phyloP scores from a whole-genome alignment of 1,284 basidiomycete species.

The Lentinula novae-zelandiae region DNA sequence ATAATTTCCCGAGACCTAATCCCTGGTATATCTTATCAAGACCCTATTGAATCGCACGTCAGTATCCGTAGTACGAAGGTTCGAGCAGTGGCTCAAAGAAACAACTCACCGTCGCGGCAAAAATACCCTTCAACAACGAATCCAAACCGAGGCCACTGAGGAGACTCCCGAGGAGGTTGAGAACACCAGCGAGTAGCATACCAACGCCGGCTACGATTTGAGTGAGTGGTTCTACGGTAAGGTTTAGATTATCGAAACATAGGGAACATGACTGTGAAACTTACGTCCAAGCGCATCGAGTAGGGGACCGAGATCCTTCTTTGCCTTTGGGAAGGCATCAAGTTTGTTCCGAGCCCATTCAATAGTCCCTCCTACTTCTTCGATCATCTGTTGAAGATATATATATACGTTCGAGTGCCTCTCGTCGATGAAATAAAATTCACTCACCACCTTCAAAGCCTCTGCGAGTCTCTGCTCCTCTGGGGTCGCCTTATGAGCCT shows the following conservation, averaged over 20 bases:
- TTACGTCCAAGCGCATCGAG: constrained; percentile 30
- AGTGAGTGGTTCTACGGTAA: constrained; percentile 26
- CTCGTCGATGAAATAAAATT: background rate
- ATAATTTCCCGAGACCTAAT: too few species aligned
- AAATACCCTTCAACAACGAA: constrained; percentile 28
- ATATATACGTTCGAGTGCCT: background rate
- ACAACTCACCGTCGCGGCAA: background rate
- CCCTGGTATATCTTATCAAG: too few species aligned
- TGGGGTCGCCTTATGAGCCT: constrained; percentile 32
- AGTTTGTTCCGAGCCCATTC: constrained; percentile 34
- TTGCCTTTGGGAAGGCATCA: constrained; percentile 32
- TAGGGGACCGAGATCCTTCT: constrained; percentile 33
- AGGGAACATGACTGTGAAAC: constrained; percentile 8
- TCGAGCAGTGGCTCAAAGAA: too few species aligned
- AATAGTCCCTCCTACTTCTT: constrained; percentile 34
- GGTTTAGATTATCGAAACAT: too few species aligned
- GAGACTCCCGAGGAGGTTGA: constrained; percentile 29
- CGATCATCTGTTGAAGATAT: constrained; percentile 22
- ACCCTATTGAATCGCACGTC: too few species aligned
- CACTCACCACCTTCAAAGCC: constrained; percentile 30
- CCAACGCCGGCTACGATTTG: constrained; percentile 35
- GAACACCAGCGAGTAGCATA: constrained; percentile 29
- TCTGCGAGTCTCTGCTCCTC: constrained; percentile 36
- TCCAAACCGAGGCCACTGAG: constrained; percentile 31
- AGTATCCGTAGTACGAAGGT: too few species aligned